These are phyloP conservation scores for Vitellaria paradoxa DNA, from an alignment of 179 eudicot genomes.

Conservation along the genomic window DNA sequence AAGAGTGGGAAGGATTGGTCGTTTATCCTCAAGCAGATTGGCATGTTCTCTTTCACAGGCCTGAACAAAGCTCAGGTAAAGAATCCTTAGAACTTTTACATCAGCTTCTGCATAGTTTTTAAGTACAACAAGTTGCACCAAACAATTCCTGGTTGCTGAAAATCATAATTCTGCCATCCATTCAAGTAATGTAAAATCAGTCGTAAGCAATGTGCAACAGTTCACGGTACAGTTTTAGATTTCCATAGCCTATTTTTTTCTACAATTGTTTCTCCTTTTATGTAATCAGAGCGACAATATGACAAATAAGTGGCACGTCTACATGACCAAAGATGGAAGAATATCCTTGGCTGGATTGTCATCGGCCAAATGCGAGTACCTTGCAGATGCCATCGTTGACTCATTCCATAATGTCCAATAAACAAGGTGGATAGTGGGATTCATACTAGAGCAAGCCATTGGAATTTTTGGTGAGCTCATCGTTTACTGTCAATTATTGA, in stretches of 20 bases:
- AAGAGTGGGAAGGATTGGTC: constrained; percentile 97
- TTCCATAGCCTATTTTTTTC: neutral
- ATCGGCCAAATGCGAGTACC: constrained; percentile 84
- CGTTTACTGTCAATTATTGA: neutral
- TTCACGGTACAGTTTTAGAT: neutral
- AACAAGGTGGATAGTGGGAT: constrained; percentile 16
- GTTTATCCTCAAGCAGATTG: constrained; percentile 83
- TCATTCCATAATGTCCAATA: constrained; percentile 82
- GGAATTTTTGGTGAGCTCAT: constrained; percentile 3
- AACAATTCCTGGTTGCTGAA: neutral
- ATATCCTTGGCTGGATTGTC: constrained; percentile 96
- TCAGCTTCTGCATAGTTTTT: neutral
- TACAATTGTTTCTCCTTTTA: neutral
- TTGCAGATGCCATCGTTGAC: constrained; percentile 94
- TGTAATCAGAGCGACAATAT: constrained; percentile 76
- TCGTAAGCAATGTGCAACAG: neutral
- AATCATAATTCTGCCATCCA: neutral
- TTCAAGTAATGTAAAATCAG: neutral
- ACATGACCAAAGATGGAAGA: constrained; percentile 98
- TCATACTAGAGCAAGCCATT: neutral
- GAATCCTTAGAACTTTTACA: neutral
- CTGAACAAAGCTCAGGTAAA: constrained; percentile 89
- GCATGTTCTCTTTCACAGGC: constrained; percentile 98
- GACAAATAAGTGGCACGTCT: constrained; percentile 90
- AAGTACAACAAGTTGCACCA: neutral